phyloP scores from a whole-genome alignment of 805 yeast genomes.

The Candida silvatica region DNA sequence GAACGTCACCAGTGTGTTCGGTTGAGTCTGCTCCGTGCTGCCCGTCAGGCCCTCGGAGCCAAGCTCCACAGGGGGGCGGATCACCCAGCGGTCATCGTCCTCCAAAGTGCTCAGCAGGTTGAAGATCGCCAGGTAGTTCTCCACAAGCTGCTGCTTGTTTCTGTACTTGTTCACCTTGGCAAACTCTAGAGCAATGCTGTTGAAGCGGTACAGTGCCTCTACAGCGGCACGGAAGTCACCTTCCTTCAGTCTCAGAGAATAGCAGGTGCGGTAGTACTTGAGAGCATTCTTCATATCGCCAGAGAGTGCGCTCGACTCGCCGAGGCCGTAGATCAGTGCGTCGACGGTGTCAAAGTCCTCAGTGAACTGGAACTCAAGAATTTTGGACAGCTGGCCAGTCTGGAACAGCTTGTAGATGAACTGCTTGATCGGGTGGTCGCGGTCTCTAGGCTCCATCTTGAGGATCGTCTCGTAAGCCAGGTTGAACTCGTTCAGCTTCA shows the following conservation, averaged over 20 bases:
- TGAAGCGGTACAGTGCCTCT: slow-evolving; percentile 34
- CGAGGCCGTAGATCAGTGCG: slow-evolving; percentile 27
- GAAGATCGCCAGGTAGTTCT: slow-evolving; percentile 30
- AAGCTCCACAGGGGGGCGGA: slow-evolving; percentile 13
- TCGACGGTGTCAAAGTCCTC: slow-evolving; percentile 36
- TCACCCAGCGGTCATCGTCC: slow-evolving; percentile 33
- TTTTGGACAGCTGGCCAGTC: slow-evolving; percentile 27
- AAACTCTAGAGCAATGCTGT: slow-evolving; percentile 16
- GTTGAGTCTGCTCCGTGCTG: slow-evolving; percentile 1
- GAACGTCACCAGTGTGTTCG: slow-evolving; percentile 9
- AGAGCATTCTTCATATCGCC: slow-evolving; percentile 25
- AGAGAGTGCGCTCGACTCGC: slow-evolving; percentile 16
- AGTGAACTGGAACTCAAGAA: slow-evolving; percentile 34
- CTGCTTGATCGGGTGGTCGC: slow-evolving; percentile 19
- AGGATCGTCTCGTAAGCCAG: slow-evolving; percentile 20
- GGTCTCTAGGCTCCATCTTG: slow-evolving; percentile 17
- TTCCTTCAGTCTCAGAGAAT: slow-evolving; percentile 38
- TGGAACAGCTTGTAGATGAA: slow-evolving; percentile 32
- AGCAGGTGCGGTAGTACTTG: slow-evolving; percentile 40
- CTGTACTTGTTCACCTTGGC: slow-evolving; percentile 6
- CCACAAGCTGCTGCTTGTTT: slow-evolving; percentile 17
- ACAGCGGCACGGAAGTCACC: slow-evolving; percentile 43
- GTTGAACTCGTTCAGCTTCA: slow-evolving; percentile 23
- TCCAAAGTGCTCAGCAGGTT: slow-evolving; percentile 29
- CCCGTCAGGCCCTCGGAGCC: slow-evolving; percentile 4